phyloP scores from a whole-genome alignment of 139 green algal species.

The Chlamydomonas eustigma region DNA sequence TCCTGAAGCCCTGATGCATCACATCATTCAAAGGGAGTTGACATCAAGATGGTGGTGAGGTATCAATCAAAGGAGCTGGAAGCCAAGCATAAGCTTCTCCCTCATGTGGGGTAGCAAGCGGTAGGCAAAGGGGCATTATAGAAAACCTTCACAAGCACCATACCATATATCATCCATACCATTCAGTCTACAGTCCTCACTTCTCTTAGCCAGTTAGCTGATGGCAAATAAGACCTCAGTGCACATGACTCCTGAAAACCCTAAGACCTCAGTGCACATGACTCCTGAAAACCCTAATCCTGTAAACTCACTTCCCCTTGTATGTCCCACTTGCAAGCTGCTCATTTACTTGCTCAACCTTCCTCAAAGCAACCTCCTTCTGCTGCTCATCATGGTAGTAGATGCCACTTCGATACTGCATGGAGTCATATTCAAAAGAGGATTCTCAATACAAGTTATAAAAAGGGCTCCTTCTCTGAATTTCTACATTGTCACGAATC shows the following conservation, averaged over 20 bases:
- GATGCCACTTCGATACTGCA: conserved; percentile 78
- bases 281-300: too few species aligned
- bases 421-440: too few species aligned
- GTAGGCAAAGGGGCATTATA: too few species aligned
- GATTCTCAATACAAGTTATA: neutral
- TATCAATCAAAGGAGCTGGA: neutral
- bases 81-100: too few species aligned
- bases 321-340: conserved; percentile 1
- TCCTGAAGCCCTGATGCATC: neutral
- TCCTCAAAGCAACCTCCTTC: neutral
- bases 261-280: too few species aligned
- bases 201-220: neutral
- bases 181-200: too few species aligned
- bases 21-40: neutral
- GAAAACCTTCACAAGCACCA: too few species aligned
- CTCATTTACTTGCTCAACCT: conserved; percentile 5
- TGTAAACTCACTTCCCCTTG: neutral
- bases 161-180: too few species aligned
- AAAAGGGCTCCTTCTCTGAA: neutral
- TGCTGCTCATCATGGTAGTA: conserved; percentile 60
- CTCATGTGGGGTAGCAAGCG: too few species aligned
- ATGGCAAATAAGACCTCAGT: too few species aligned
- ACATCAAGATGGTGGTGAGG: neutral
- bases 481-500: neutral
- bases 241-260: too few species aligned